Evolutionary conservation across 331 rosid genomes (phyloP).

Genomic region (Pyrus hybrid): DNA sequence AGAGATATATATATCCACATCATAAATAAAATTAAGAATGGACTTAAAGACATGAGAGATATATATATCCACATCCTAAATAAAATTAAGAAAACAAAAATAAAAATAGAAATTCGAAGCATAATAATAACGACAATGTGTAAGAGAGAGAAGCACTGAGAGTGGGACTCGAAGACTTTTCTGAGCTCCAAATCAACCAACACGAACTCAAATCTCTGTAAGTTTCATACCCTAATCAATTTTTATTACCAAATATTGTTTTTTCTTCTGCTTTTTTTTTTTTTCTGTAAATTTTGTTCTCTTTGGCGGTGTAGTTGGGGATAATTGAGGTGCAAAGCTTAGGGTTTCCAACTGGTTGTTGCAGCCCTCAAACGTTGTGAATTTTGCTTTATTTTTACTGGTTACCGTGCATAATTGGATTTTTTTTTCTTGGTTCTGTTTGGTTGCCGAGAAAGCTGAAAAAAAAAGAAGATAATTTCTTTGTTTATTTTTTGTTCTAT

Average conservation of each 20-base stretch:
- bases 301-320: not conserved
- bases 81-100: not conserved
- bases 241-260: not conserved
- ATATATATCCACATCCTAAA: not conserved
- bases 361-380: not conserved
- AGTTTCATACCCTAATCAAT: slow-evolving; percentile 18
- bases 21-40: too few relatives aligned
- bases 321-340: slow-evolving; percentile 15
- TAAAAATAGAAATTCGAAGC: not conserved
- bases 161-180: slow-evolving; percentile 28
- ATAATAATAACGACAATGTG: not conserved
- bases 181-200: slow-evolving; percentile 12
- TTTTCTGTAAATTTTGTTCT: not conserved
- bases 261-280: not conserved
- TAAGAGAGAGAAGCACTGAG: slow-evolving; percentile 15
- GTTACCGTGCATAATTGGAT: not conserved
- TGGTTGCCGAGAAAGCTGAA: slow-evolving; percentile 1
- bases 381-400: not conserved
- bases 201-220: slow-evolving; percentile 28
- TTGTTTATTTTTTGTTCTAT: not conserved
- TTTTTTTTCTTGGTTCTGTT: not conserved
- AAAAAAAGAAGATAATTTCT: not conserved
- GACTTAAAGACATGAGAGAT: too few relatives aligned
- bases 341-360: slow-evolving; percentile 31
- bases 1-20: too few relatives aligned